Base-by-base conservation (phyloP, 495 filamentous ascomycete species). In the Penicillium coffeae region DNA sequence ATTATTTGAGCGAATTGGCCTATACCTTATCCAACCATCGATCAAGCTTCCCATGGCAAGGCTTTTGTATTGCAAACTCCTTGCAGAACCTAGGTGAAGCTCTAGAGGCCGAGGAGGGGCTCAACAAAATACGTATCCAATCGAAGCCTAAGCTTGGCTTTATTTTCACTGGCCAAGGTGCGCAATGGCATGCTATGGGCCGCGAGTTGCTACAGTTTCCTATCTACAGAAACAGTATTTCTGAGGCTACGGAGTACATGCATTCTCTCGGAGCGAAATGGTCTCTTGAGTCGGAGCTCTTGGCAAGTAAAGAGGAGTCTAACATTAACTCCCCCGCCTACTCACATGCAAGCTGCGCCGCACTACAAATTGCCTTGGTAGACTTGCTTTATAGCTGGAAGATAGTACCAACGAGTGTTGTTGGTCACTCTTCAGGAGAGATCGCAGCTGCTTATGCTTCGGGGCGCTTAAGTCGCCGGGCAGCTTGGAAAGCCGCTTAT, bases 101-200 rank as follows among this genome's bases (percentile, higher is more conserved):
- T n/a, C n/a, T n/a, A n/a, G n/a, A n/a, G n/a, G n/a, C n/a, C n/a
- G n/a, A n/a, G n/a, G n/a, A n/a, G n/a, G n/a, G n/a, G n/a, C n/a
- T n/a, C n/a, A n/a, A n/a, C n/a, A n/a, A n/a, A n/a, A n/a, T n/a
- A n/a, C n/a, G n/a, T n/a, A n/a, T n/a, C n/a, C n/a, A n/a, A n/a
- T 2, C 41, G 30, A 34, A 41, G 6, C 56, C 50, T 2, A 46
- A 1, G 1, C 14, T 51, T 25, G 50, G 36, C 1, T 54, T 54
- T 35, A 50, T 74, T 0, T 75, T 76, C 47, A 76, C 73, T 1
- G 73, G 73, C 3, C 73, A 76, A 50, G 73, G 73, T 10, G 71
- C 71, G 1, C 73, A 75, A 25, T 72, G 63, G 56, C 47, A 49
- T 6, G 58, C 54, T 1, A 63, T 63, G 59, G 75, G 71, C 8